Percentiles rank a stretch among this genome's conserved stretches.
These are phyloP conservation scores for Hortaea werneckii DNA, from an alignment of 2,329 filamentous ascomycete genomes.

Conservation along the genomic window DNA sequence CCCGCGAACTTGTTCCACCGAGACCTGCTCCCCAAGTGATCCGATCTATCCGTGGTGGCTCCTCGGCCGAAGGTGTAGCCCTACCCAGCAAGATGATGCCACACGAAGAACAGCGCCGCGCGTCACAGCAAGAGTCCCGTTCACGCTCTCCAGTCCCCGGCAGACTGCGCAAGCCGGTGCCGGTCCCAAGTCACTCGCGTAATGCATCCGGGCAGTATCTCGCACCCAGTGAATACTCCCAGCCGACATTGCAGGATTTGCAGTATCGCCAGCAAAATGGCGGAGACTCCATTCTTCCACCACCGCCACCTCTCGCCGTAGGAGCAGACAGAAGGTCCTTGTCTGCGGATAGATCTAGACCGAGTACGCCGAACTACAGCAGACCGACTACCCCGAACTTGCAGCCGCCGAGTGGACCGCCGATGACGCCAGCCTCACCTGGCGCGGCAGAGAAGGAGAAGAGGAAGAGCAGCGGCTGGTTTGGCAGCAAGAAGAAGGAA, in stretches of 20 bases:
- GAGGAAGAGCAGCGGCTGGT: conserved; percentile 24
- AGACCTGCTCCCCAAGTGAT: too few species aligned
- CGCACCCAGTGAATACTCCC: background rate
- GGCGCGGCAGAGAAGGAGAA: conserved; percentile 2
- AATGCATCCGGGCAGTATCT: background rate
- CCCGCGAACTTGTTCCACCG: too few species aligned
- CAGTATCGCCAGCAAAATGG: background rate
- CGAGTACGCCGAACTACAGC: conserved; percentile 4
- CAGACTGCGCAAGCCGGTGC: conserved; percentile 1
- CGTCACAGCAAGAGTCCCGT: background rate
- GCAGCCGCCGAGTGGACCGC: background rate
- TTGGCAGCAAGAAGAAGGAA: conserved; percentile 22
- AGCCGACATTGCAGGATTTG: conserved; percentile 1
- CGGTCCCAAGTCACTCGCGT: conserved; percentile 1
- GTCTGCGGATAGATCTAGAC: conserved; percentile 3
- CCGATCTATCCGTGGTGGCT: too few species aligned
- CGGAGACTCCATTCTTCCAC: background rate
- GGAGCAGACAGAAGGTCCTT: conserved; percentile 1
- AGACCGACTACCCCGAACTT: conserved; percentile 4
- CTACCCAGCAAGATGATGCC: too few species aligned
- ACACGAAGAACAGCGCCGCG: too few species aligned
- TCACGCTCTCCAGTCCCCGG: background rate
- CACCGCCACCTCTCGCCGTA: conserved; percentile 1
- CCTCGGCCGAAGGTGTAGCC: too few species aligned
- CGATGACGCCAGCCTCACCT: background rate